Evolutionary conservation across 1,284 basidiomycete genomes (phyloP).

Genomic region (Mycena citricolor): DNA sequence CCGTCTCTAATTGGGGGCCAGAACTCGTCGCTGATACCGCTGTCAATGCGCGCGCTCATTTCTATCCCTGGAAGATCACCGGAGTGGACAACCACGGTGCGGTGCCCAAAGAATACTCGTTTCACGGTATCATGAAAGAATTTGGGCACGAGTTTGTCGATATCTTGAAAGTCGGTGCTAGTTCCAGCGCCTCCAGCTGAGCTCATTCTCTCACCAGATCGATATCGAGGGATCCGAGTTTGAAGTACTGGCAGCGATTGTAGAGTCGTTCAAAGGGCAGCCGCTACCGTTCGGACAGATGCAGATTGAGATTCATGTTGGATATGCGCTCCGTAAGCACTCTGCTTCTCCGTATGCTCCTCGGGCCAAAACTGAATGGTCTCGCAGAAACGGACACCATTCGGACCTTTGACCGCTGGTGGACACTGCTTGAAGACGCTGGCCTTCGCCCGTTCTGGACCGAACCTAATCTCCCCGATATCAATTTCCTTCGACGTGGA

Average conservation of each 20-base stretch:
- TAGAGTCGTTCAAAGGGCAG: conserved; percentile 17
- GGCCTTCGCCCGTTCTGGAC: conserved; percentile 20
- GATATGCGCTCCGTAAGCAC: too few species aligned
- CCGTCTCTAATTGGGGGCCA: background rate
- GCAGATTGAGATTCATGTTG: conserved; percentile 17
- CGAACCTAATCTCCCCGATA: conserved; percentile 15
- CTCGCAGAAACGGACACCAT: conserved; percentile 5
- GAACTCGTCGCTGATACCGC: background rate
- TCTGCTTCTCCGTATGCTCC: too few species aligned
- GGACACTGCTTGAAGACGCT: conserved; percentile 19
- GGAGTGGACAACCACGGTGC: conserved; percentile 11
- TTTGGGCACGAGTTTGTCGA: conserved; percentile 17
- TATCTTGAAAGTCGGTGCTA: conserved; percentile 11
- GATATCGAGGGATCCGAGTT: conserved; percentile 20
- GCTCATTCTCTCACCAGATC: conserved; percentile 4
- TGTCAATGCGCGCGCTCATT: conserved; percentile 12
- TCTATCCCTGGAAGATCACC: conserved; percentile 16
- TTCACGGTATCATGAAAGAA: conserved; percentile 19
- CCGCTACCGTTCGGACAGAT: conserved; percentile 21
- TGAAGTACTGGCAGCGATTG: conserved; percentile 6
- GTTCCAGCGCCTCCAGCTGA: background rate
- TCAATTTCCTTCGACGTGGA: conserved; percentile 2
- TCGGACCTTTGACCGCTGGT: conserved; percentile 13
- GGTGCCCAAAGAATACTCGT: conserved; percentile 13
- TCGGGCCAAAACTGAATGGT: too few species aligned